phyloP scores from a whole-genome alignment of 805 yeast genomes.

The Metschnikowia continentalis region DNA sequence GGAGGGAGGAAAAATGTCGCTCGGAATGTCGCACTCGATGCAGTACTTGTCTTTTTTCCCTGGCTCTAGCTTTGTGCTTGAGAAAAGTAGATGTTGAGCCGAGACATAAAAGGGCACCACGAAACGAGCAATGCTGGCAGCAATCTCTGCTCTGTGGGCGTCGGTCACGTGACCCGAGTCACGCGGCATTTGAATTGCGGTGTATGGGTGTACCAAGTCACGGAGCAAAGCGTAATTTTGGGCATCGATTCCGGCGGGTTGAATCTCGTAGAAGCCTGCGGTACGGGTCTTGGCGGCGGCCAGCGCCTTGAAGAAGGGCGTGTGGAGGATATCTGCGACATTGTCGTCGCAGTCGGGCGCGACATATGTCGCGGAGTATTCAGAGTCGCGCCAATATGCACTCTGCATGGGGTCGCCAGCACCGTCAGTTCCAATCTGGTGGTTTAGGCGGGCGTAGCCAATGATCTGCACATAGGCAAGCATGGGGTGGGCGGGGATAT shows the following conservation, averaged over 20 bases:
- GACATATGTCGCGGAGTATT: constrained; percentile 28
- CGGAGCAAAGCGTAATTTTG: constrained; percentile 25
- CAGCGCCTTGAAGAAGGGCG: constrained; percentile 21
- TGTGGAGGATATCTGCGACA: constrained; percentile 19
- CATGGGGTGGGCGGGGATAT: constrained; percentile 18
- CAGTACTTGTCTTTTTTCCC: constrained; percentile 17
- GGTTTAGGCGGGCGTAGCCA: constrained; percentile 38
- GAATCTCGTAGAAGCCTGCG: constrained; percentile 35
- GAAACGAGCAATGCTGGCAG: constrained; percentile 26
- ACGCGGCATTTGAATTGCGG: constrained; percentile 16
- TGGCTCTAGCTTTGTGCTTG: constrained; percentile 24
- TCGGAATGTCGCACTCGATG: constrained; percentile 22
- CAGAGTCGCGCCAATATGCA: constrained; percentile 36
- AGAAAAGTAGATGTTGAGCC: constrained; percentile 35
- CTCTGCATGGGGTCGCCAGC: constrained; percentile 13
- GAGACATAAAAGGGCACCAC: constrained; percentile 40
- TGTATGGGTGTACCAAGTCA: constrained; percentile 32
- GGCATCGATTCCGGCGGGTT: constrained; percentile 18
- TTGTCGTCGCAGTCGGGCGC: constrained; percentile 22
- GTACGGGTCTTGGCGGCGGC: constrained; percentile 19
- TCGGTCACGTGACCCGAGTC: constrained; percentile 1
- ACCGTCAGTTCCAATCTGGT: constrained; percentile 24
- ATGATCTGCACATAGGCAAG: constrained; percentile 38
- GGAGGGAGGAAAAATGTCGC: constrained; percentile 33
- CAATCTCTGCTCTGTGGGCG: constrained; percentile 8